Conservation (phyloP, 2,329 filamentous ascomycete genomes). For the Xylaria sp. region DNA sequence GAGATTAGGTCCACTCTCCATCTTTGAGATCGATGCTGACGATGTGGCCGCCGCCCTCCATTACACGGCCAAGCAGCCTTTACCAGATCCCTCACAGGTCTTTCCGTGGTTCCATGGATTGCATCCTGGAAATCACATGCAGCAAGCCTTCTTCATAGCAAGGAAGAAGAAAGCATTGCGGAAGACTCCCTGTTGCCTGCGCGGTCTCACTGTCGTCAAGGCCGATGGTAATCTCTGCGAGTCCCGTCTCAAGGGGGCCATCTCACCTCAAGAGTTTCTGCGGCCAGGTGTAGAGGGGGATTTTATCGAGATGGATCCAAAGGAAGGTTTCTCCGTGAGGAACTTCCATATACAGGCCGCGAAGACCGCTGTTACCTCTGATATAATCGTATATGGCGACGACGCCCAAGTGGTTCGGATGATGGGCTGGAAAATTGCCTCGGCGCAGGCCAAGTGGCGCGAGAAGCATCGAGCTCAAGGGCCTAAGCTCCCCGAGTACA, state of each 20-base stretch:
- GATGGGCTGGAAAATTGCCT: constrained; percentile 74
- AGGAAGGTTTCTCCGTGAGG: constrained; percentile 90
- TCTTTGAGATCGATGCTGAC: constrained; percentile 78
- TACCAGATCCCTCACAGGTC: constrained; percentile 85
- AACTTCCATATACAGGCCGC: constrained; percentile 97
- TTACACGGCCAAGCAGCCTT: constrained; percentile 78
- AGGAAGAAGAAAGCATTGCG: constrained; percentile 77
- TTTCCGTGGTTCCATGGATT: constrained; percentile 98
- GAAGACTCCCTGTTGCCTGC: constrained; percentile 78
- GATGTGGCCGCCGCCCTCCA: constrained; percentile 79
- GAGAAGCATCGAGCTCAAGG: constrained; percentile 68
- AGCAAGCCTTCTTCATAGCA: constrained; percentile 88
- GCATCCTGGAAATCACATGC: constrained; percentile 87
- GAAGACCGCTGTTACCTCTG: constrained; percentile 87
- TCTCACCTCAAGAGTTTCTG: constrained; percentile 83
- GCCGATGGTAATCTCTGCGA: constrained; percentile 80
- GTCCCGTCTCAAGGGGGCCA: constrained; percentile 85
- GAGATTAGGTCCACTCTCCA: constrained; percentile 63
- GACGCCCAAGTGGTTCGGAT: constrained; percentile 69
- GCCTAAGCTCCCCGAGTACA: constrained; percentile 72
- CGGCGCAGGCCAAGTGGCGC: constrained; percentile 81
- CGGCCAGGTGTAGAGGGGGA: constrained; percentile 60
- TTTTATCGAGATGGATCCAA: constrained; percentile 87
- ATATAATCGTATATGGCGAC: constrained; percentile 92
- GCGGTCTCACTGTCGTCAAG: constrained; percentile 87